phyloP scores from a whole-genome alignment of 495 filamentous ascomycete species.

The Hypoxylon trugodes region DNA sequence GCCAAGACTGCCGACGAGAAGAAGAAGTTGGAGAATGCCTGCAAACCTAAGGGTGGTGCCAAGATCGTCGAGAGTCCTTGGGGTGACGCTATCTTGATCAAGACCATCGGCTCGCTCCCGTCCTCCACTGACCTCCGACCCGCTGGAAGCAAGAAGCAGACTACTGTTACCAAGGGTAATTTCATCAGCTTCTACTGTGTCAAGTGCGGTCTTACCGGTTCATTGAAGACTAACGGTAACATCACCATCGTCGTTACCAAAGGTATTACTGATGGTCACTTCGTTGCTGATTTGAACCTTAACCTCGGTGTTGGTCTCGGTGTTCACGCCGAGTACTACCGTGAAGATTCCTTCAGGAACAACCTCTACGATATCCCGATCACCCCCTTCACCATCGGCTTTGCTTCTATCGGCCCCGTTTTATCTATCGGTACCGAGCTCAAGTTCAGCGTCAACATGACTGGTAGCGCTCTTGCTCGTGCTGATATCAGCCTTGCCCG shows the following conservation, averaged over 20 bases:
- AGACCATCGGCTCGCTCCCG: background rate
- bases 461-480: conserved; percentile 13
- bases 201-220: conserved; percentile 22
- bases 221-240: conserved; percentile 15
- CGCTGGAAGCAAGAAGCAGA: conserved; percentile 20
- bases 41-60: conserved; percentile 16
- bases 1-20: conserved; percentile 17
- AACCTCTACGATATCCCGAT: conserved; percentile 23
- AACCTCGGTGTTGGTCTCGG: conserved; percentile 9
- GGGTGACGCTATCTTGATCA: conserved; percentile 23
- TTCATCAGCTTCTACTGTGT: conserved; percentile 31
- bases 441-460: conserved; percentile 26
- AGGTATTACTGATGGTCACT: conserved; percentile 15
- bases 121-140: background rate
- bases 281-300: conserved; percentile 12
- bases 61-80: conserved; percentile 20
- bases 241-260: conserved; percentile 11
- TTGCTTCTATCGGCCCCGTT: conserved; percentile 10
- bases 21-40: conserved; percentile 26
- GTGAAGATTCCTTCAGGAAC: conserved; percentile 3
- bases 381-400: conserved; percentile 21
- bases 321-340: conserved; percentile 14
- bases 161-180: background rate
- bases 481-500: conserved; percentile 10
- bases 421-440: conserved; percentile 20